Conservation (phyloP, 805 yeast species). For the Schizosaccharomyces lindneri region DNA sequence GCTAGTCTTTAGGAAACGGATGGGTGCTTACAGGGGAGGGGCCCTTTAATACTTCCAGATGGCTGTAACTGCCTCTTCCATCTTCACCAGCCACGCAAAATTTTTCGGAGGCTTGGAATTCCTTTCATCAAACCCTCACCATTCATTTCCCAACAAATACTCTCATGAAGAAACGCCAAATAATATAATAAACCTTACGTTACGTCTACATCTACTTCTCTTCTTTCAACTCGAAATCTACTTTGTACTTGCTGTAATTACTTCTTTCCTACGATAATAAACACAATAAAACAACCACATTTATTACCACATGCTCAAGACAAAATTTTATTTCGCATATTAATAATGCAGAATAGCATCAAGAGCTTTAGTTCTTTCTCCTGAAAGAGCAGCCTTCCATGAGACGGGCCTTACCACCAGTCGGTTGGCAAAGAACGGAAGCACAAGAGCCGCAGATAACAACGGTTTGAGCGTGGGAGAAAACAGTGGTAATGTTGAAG, state of each 20-base stretch:
- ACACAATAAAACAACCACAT: not conserved
- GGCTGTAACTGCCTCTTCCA: no score
- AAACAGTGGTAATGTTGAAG: conserved; percentile 94
- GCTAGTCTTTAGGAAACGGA: no score
- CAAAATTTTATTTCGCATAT: not conserved
- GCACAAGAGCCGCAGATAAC: conserved; percentile 98
- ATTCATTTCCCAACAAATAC: no score
- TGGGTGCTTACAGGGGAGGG: no score
- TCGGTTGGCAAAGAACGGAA: conserved; percentile 93
- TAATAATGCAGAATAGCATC: not conserved
- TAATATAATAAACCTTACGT: no score
- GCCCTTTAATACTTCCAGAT: no score
- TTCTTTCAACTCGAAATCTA: not conserved
- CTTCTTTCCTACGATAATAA: not conserved
- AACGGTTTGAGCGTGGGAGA: conserved; percentile 99
- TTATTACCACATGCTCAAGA: not conserved
- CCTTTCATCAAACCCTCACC: no score
- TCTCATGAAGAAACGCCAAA: no score
- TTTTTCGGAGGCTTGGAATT: no score
- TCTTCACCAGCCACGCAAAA: no score
- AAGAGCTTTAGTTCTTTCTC: conserved; percentile 47
- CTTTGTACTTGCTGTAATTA: not conserved
- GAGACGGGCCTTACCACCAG: conserved; percentile 99
- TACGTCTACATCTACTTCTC: no score
- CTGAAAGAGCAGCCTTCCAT: conserved; percentile 99